Evolutionary conservation across 192 early-diverging fungal species (phyloP).

Genomic region (Coemansia sp.): DNA sequence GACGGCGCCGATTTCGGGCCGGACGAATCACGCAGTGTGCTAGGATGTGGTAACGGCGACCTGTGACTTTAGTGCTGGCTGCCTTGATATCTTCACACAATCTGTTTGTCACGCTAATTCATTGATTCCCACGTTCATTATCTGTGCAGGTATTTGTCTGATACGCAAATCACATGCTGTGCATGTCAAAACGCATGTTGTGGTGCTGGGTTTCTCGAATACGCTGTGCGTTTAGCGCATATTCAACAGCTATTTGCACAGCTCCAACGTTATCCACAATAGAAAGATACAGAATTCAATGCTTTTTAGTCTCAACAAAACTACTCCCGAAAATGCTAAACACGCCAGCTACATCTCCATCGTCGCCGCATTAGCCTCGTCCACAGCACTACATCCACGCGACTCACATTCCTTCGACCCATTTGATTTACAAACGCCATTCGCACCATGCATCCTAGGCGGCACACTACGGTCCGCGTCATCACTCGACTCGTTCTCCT

Average conservation of each 20-base stretch:
- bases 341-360: slow-evolving; percentile 20
- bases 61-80: background rate
- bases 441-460: background rate
- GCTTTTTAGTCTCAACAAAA: slow-evolving; percentile 1
- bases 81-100: background rate
- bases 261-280: too few relatives aligned
- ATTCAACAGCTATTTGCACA: too few relatives aligned
- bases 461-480: slow-evolving; percentile 6
- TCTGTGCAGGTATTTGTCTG: too few relatives aligned
- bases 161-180: too few relatives aligned
- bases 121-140: too few relatives aligned
- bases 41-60: background rate
- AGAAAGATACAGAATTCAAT: background rate
- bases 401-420: background rate
- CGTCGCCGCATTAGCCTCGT: slow-evolving; percentile 22
- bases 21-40: background rate
- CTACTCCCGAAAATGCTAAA: background rate
- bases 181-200: too few relatives aligned
- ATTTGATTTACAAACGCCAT: background rate
- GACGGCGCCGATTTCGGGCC: background rate
- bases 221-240: too few relatives aligned
- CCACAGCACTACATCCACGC: slow-evolving; percentile 2
- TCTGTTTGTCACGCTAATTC: too few relatives aligned
- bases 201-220: too few relatives aligned
- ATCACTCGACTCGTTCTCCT: slow-evolving; percentile 16